Base-by-base conservation (phyloP, 106 monocot genomes). In the Dendrobium huoshanense region DNA sequence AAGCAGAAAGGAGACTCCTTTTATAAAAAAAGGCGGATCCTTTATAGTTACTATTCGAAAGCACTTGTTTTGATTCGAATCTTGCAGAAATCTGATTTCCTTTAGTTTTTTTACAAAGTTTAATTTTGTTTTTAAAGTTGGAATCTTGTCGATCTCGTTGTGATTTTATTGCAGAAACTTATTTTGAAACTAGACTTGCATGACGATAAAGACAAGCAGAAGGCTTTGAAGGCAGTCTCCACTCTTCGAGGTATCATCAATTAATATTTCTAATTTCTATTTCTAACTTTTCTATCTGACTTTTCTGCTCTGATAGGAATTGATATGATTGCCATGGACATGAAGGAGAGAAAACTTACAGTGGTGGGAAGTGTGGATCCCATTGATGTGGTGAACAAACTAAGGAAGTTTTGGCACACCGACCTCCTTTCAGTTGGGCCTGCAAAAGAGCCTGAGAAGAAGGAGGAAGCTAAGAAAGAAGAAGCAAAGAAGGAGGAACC, bases 131-230 rank as follows among this genome's bases (percentile, higher is more conserved):
- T 13, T 9, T 33, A 11, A 70, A 70, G 33, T 37, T 70, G 70
- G 24, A 37, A 70, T 29, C 2, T 70, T 67, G 16, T 65, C 44
- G 13, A 54, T 55, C 27, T 59, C 13, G 25, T 78, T n/a, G 1
- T 77, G 64, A 37, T 31, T 47, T 22, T 20, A 77, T 79, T 84
- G 79, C 91, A 96, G 96, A 91, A 90, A 82, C 77, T 96, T 9
- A 85, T 96, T 44, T 13, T 96, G 76, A 90, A 81, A 47, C 79
- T 96, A 82, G 93, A 93, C 79, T 73, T 96, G n/a, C 89, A 89
- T 67, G 96, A 93, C 74, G 84, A 93, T 82, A 96, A 91, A 81
- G 91, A 24, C 67, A 96, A 96, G 83, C 84, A 87, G 75, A 96
- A 90, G 87, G 93, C 96, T 13, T 81, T 96, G 55, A 96, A 88